phyloP scores from a whole-genome alignment of 176 grass and related monocot genomes.

The Oryza glumipatula region DNA sequence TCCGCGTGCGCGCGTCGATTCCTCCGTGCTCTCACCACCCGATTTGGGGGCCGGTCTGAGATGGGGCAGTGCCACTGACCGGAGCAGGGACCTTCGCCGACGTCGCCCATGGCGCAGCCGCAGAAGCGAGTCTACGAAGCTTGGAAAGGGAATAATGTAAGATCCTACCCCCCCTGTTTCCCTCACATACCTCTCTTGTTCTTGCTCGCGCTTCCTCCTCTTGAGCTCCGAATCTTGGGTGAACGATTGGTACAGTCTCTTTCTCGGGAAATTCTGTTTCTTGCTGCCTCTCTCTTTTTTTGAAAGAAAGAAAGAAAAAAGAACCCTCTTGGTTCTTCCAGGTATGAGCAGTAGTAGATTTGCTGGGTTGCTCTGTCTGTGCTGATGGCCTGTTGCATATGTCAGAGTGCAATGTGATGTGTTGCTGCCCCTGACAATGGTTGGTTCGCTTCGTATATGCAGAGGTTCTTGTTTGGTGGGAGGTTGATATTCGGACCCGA shows the following conservation, averaged over 20 bases:
- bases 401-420: conserved; percentile 24
- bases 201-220: background rate
- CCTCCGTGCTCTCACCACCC: conserved; percentile 20
- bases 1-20: conserved; percentile 32
- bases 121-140: conserved; percentile 65
- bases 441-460: conserved; percentile 41
- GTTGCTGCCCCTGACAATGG: conserved; percentile 1
- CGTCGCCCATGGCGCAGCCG: conserved; percentile 60
- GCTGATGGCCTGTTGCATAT: background rate
- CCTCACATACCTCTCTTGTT: background rate
- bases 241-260: background rate
- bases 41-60: background rate
- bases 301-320: background rate
- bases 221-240: conserved; percentile 11
- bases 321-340: conserved; percentile 10
- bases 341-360: conserved; percentile 19
- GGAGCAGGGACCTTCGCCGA: conserved; percentile 31
- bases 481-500: conserved; percentile 91
- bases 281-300: background rate
- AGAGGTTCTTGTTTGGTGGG: conserved; percentile 78
- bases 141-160: conserved; percentile 95
- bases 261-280: conserved; percentile 43
- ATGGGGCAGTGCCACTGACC: conserved; percentile 41
- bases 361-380: background rate
- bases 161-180: conserved; percentile 29